Evolutionary conservation across 2,329 filamentous ascomycete genomes (phyloP), one percentile per base, ranked within the genome.

Genomic region (Lojkania enalia): DNA sequence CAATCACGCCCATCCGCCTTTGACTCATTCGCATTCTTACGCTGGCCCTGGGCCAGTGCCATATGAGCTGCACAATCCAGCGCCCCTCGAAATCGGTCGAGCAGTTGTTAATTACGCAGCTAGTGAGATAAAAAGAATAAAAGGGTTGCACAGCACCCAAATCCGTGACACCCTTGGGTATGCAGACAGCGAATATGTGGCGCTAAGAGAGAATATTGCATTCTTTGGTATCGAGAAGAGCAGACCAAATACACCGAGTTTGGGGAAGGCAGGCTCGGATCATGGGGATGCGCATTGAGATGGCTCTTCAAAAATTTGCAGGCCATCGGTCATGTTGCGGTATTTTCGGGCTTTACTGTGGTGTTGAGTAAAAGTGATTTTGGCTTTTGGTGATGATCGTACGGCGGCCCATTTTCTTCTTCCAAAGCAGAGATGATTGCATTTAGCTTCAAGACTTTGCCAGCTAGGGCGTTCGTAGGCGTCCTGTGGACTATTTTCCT

Each of bases 61-160:
- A 2, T 69, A 57, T 41, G 68, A 71, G 43, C 54, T 52, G 20
- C 58, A 66, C 15, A 59, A 71, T 37, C 67, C 67, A 0, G 56
- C 69, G n/a, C 70, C 70, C 0, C 60, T 72, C 36, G 94, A 97
- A 61, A 88, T 97, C 15, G 94, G 94, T 0, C 79, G 92, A 25
- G 91, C 90, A 3, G 74, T 99, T 37, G 90, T 96, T 46, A 96
- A 97, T 70, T 99, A 97, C 67, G 87, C 88, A n/a, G 84, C 88
- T 1, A 76, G 79, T 1, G 92, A 99, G 71, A 90, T 99, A 49
- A 74, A 77, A 45, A 77, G 87, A 39, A 96, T 99, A 64, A 90
- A 87, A 73, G 94, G 94, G 1, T 77, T 87, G 54, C 84, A 87
- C 66, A 96, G 90, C 64, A 81, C 78, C 4, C 87, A 96, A 65